Evolutionary conservation across 2,329 filamentous ascomycete species (phyloP), one percentile per base, ranked within the genome.

Genomic region (Alternaria triticimaculans): DNA sequence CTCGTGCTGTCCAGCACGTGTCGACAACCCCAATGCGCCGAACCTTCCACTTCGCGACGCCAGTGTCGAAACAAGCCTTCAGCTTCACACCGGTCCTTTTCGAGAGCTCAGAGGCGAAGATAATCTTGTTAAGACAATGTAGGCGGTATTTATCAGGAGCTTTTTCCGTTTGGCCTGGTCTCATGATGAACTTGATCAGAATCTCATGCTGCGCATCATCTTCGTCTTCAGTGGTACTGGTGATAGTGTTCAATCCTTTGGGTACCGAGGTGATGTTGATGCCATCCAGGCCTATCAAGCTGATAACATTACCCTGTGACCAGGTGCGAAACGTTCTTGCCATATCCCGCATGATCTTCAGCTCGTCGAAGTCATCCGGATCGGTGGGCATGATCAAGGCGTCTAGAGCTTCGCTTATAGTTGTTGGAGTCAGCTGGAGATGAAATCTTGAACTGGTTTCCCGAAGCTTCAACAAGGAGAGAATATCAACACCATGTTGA

Each of bases 371-470:
- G 14, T 49, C n/a, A 45, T 58, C 20, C 14, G 44, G 20, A 28
- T 50, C 55, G 44, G 28, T 14, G 8, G 30, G 45, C 15, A n/a
- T 15, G 25, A 15, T 25, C 18, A 58, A 23, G 5, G 15, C 18
- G 10, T 49, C 45, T 20, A 49, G 55, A 11, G 21, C 15, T 15
- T 20, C 18, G 20, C n/a, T 49, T 12, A 37, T 5, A 5, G 44
- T 50, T 12, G 49, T 59, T 15, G 62, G 53, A 37, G 6, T 49
- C 10, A 64, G 48, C 43, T 57, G 33, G 5, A 64, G 53, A 20
- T 60, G 53, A 23, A 64, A 57, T 7, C 37, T 20, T 15, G 53
- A 8, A n/a, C 28, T 60, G 11, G 7, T 4, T 20, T 58, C 37
- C 12, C 50, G 28, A 7, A 46, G 26, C 54, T 54, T 33, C 21